Conservation (phyloP, 2,329 filamentous ascomycete species). For the Macroventuria anomochaeta region DNA sequence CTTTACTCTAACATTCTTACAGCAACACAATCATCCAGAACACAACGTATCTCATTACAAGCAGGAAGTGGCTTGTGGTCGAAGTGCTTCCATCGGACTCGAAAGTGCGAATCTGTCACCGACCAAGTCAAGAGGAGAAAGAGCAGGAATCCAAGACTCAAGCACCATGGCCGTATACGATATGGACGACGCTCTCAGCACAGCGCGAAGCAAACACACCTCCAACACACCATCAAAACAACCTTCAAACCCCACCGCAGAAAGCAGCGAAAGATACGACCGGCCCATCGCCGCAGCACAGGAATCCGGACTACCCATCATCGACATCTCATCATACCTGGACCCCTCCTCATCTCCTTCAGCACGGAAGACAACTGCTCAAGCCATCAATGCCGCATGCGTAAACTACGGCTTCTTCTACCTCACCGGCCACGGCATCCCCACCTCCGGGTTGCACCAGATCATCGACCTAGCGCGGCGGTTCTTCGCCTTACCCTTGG, state of each 20-base stretch:
- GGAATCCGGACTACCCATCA: slow-evolving; percentile 45
- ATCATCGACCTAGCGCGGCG: slow-evolving; percentile 41
- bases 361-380: slow-evolving; percentile 33
- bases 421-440: slow-evolving; percentile 52
- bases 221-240: not conserved
- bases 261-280: slow-evolving; percentile 14
- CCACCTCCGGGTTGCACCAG: slow-evolving; percentile 29
- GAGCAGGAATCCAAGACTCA: not conserved
- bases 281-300: slow-evolving; percentile 24
- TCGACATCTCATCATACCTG: slow-evolving; percentile 52
- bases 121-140: too few species aligned
- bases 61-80: too few species aligned
- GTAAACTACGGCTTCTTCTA: slow-evolving; percentile 53
- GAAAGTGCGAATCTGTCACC: too few species aligned
- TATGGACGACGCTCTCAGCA: slow-evolving; percentile 18
- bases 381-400: slow-evolving; percentile 48
- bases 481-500: slow-evolving; percentile 43
- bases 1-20: not conserved
- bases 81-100: too few species aligned
- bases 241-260: slow-evolving; percentile 32
- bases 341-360: slow-evolving; percentile 21
- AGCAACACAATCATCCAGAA: not conserved
- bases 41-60: too few species aligned
- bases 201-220: slow-evolving; percentile 13
- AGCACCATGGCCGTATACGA: slow-evolving; percentile 21